Percentiles rank a stretch among this genome's conserved stretches.
Evolutionary conservation across 2,329 filamentous ascomycete species (phyloP).

Genomic region (Alternaria brassicae): DNA sequence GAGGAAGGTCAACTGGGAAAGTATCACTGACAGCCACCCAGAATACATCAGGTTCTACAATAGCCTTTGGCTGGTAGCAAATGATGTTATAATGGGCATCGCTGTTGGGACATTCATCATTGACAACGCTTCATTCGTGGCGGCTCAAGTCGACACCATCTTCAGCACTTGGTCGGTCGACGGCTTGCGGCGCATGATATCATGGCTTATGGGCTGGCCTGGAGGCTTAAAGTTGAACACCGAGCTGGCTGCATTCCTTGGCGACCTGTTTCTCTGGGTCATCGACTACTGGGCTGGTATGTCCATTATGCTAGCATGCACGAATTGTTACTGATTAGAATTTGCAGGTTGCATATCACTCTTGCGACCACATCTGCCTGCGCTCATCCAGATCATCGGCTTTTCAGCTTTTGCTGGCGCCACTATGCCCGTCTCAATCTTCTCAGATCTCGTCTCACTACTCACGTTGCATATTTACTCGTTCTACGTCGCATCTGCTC

Average conservation of each 20-base stretch:
- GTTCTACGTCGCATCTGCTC: conserved; percentile 94
- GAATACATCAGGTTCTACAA: conserved; percentile 99
- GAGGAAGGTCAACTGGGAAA: conserved; percentile 91
- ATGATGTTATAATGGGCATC: conserved; percentile 98
- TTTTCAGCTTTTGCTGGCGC: conserved; percentile 95
- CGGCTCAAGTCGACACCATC: conserved; percentile 76
- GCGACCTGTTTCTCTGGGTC: conserved; percentile 96
- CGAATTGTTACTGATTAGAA: conserved; percentile 15
- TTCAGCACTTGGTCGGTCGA: conserved; percentile 85
- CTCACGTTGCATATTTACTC: conserved; percentile 96
- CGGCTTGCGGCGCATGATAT: conserved; percentile 85
- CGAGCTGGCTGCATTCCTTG: conserved; percentile 90
- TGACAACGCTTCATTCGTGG: conserved; percentile 87
- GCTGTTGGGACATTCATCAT: conserved; percentile 96
- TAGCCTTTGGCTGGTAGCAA: conserved; percentile 96
- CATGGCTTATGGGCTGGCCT: conserved; percentile 89
- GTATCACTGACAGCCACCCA: conserved; percentile 91
- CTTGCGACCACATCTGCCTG: conserved; percentile 80
- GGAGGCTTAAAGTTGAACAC: conserved; percentile 94
- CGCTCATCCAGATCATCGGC: conserved; percentile 89
- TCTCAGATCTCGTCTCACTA: conserved; percentile 90
- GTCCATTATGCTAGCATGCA: conserved; percentile 28
- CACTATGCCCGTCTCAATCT: conserved; percentile 94
- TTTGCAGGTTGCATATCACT: conserved; percentile 74
- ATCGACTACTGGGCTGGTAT: conserved; percentile 95